Evolutionary conservation across 257 asterid genomes (phyloP), one percentile per base, ranked within the genome.

Genomic region (Capsicum baccatum): DNA sequence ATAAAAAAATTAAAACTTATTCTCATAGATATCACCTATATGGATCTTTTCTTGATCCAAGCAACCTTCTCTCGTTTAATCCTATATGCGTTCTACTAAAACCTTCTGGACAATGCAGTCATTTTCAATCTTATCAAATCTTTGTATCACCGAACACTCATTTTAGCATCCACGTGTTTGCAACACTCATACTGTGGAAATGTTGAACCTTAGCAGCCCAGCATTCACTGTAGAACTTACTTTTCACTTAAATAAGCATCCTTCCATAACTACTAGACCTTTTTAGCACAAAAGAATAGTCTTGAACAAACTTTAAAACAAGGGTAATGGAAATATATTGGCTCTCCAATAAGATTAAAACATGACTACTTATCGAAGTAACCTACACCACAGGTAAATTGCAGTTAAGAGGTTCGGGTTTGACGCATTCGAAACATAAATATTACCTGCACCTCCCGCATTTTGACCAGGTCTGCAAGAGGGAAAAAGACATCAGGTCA

Each of bases 391-490:
- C 44, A 21, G 47, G 11, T 73, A 76, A 52, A 76, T 52, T 52
- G 62, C 81, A 76, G 44, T 19, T 73, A 74, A 12, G 60, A 44
- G 44, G 62, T 12, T 50, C 3, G 52, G 33, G 48, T 39, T 60
- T 55, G 60, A 71, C 37, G 82, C 47, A 57, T 62, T 21, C 14
- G 11, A 21, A 2, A 50, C 74, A 42, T 60, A 60, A 63, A 60
- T 26, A 37, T 12, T 84, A 84, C 86, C 86, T 78, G 79, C 59
- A 47, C 69, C 89, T 71, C 87, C 88, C 14, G 85, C 84, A 81
- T 79, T 87, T 64, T 83, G 90, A 68, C 91, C 90, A 6, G 89
- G 78, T 81, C 85, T 90, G 74, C 89, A 88, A 89, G 83, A 87
- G 83, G 73, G 11, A 21, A 80, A 76, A 70, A 48, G 48, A 16